Evolutionary conservation across 2,329 filamentous ascomycete species (phyloP), one percentile per base, ranked within the genome.

Genomic region (Annulohypoxylon truncatum): DNA sequence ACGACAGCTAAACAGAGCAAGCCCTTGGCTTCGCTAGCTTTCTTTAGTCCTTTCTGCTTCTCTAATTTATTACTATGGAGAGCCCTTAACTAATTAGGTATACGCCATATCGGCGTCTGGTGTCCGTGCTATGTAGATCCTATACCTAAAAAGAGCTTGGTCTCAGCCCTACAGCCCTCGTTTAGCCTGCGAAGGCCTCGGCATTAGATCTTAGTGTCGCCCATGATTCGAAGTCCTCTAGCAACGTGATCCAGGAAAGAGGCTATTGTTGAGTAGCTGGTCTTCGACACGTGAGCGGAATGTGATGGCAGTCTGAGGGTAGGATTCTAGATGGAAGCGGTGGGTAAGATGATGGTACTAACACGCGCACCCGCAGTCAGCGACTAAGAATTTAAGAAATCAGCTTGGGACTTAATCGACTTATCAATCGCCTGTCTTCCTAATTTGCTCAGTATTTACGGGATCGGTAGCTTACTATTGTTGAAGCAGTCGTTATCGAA

Each of bases 71-170:
- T n/a, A n/a, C n/a, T n/a, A n/a, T n/a, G n/a, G n/a, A 54, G 20
- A 5, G 20, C 29, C 55, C 46, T 53, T 20, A 26, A 35, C 56
- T 8, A 26, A 42, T 35, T 40, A 18, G 47, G 35, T 31, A 65
- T 57, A 65, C 56, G 62, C 22, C 62, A 53, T 66, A 66, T 63
- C 44, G 55, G 57, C 40, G 18, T 42, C 12, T 31, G 15, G 26
- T 7, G 9, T 29, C 44, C 40, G 13, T 28, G 12, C 40, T 10
- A 15, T 28, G 62, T 10, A 26, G 42, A 66, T 59, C 48, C 8
- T 50, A n/a, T n/a, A 24, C 42, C 29, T 29, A 9, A 40, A 15
- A 53, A 22, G 40, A 51, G 13, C 5, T 24, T 46, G 5, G 20
- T 24, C 33, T 62, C 59, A 62, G 59, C 59, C 59, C 44, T 62